A percentile compares a stretch with the other conserved stretches of the same genome.
These are phyloP conservation scores for Berberis thunbergii DNA, from an alignment of 164 flowering plant genomes.

Conservation along the genomic window DNA sequence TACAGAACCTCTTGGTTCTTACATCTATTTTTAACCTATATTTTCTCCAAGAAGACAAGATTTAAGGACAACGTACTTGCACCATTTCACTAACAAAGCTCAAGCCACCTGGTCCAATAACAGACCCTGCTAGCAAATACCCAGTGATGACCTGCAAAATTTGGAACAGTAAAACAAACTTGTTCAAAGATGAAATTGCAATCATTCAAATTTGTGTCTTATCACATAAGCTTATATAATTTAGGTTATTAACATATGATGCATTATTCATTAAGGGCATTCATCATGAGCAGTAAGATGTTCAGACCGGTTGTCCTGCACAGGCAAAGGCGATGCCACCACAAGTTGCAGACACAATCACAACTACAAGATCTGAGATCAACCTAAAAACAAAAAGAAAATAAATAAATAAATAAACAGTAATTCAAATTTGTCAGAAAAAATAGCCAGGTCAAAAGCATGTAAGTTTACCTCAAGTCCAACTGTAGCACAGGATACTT, in stretches of 20 bases:
- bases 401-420: constrained; percentile 8
- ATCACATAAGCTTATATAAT: constrained; percentile 1
- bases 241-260: constrained; percentile 1
- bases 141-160: constrained; percentile 87
- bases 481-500: constrained; percentile 81
- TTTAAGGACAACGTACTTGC: constrained; percentile 49
- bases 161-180: not conserved
- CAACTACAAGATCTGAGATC: constrained; percentile 89
- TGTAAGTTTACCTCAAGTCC: constrained; percentile 54
- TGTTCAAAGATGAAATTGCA: not conserved
- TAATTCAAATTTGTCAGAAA: not conserved
- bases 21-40: not conserved
- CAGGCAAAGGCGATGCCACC: constrained; percentile 98
- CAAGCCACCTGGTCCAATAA: constrained; percentile 94
- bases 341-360: constrained; percentile 92
- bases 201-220: not conserved
- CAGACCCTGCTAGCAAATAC: constrained; percentile 92
- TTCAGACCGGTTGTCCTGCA: constrained; percentile 92
- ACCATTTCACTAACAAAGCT: constrained; percentile 93
- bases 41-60: not conserved
- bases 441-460: not conserved
- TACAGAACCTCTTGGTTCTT: too few species aligned
- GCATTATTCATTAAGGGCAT: constrained; percentile 7
- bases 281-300: constrained; percentile 11
- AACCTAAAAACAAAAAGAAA: constrained; percentile 40